Evolutionary conservation across 208 protist genomes (phyloP).

Genomic region (Crithidia mellificae): DNA sequence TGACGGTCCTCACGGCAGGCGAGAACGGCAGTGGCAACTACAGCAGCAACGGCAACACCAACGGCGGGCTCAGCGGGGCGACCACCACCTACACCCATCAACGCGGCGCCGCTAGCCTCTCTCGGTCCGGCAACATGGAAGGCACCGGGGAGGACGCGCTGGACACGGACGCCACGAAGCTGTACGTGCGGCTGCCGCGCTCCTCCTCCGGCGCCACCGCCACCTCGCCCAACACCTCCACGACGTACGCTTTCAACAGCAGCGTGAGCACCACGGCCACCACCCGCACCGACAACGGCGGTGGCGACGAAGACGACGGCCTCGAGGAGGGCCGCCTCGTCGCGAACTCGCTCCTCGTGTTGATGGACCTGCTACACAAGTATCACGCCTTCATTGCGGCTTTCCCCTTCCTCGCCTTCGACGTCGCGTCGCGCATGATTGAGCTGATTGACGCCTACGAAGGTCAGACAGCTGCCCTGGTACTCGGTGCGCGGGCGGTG

Average conservation of each 20-base stretch:
- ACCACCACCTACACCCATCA: background rate
- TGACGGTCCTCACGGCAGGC: conserved; percentile 12
- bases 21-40: conserved; percentile 5
- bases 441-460: conserved; percentile 87
- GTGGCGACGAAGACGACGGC: conserved; percentile 19
- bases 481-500: conserved; percentile 83
- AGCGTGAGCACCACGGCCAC: background rate
- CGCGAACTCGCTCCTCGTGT: conserved; percentile 66
- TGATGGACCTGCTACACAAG: conserved; percentile 74
- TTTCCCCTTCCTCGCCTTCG: conserved; percentile 86
- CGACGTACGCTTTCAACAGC: conserved; percentile 5
- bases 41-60: background rate
- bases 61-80: background rate
- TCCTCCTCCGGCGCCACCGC: background rate
- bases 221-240: background rate
- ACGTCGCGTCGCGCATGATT: conserved; percentile 68
- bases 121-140: conserved; percentile 11
- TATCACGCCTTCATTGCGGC: conserved; percentile 72
- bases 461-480: conserved; percentile 58
- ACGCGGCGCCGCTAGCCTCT: background rate
- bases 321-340: conserved; percentile 67
- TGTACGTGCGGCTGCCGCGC: conserved; percentile 41
- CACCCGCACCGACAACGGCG: background rate
- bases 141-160: conserved; percentile 20
- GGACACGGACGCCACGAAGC: conserved; percentile 32